Evolutionary conservation across 805 yeast species (phyloP).

Genomic region (Saccharomycopsis microspora): DNA sequence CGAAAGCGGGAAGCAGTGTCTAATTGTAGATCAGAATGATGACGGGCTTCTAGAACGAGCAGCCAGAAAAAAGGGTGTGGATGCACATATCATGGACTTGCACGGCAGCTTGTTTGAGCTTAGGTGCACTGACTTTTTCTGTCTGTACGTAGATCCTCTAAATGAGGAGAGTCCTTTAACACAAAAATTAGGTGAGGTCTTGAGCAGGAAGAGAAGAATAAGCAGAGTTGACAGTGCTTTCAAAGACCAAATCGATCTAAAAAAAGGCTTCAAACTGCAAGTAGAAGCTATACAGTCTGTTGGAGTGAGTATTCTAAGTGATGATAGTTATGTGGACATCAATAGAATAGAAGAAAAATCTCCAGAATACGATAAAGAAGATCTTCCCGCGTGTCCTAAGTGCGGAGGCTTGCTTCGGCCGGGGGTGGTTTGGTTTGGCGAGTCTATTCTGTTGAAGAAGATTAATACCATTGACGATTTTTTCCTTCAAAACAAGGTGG

Average conservation of each 20-base stretch:
- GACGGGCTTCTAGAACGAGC: constrained; percentile 67
- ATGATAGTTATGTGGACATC: constrained; percentile 38
- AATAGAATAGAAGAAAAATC: constrained; percentile 23
- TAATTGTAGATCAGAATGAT: constrained; percentile 75
- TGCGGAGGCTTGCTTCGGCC: constrained; percentile 71
- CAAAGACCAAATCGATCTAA: no score
- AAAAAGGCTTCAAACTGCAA: not conserved
- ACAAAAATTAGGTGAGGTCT: constrained; percentile 27
- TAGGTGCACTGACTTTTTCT: constrained; percentile 64
- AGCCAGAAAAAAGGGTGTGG: constrained; percentile 35
- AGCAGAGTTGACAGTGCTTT: constrained; percentile 12
- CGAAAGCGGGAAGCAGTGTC: constrained; percentile 23
- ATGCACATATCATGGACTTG: constrained; percentile 44
- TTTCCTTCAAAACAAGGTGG: constrained; percentile 40
- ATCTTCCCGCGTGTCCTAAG: constrained; percentile 67
- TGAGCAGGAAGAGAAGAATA: constrained; percentile 1
- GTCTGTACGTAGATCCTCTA: constrained; percentile 46
- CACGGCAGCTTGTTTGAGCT: constrained; percentile 73
- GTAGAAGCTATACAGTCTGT: not conserved
- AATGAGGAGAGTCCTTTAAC: constrained; percentile 51
- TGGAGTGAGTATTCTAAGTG: constrained; percentile 21
- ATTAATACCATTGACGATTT: constrained; percentile 65
- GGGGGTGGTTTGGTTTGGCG: constrained; percentile 96
- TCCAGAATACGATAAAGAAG: constrained; percentile 21
- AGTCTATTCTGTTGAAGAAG: constrained; percentile 53